Evolutionary conservation across 2,329 filamentous ascomycete genomes (phyloP).

Genomic region (Tetracladium maxilliforme): DNA sequence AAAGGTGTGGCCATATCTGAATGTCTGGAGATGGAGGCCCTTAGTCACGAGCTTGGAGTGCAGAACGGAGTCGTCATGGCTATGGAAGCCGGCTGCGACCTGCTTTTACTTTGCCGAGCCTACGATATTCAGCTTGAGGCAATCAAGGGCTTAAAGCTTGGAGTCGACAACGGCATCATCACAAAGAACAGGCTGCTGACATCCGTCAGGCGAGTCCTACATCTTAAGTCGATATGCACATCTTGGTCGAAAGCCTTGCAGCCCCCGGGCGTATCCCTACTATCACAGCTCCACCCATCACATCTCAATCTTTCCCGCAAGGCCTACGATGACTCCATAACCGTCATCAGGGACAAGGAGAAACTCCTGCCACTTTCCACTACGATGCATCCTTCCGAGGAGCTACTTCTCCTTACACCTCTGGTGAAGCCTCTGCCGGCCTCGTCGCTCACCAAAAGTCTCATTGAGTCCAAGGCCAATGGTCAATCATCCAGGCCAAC

Average conservation of each 20-base stretch:
- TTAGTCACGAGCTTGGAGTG: slow-evolving; percentile 93
- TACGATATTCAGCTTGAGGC: slow-evolving; percentile 85
- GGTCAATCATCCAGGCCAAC: no score
- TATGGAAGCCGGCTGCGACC: slow-evolving; percentile 86
- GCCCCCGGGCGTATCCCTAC: slow-evolving; percentile 60
- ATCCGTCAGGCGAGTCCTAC: slow-evolving; percentile 64
- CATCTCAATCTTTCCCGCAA: slow-evolving; percentile 70
- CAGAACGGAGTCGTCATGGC: slow-evolving; percentile 96
- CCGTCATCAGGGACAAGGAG: slow-evolving; percentile 81
- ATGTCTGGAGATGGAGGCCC: slow-evolving; percentile 90
- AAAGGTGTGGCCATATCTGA: slow-evolving; percentile 89
- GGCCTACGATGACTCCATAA: slow-evolving; percentile 87
- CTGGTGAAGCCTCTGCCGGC: slow-evolving; percentile 86
- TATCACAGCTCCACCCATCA: slow-evolving; percentile 68
- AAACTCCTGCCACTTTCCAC: slow-evolving; percentile 70
- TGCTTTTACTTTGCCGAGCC: slow-evolving; percentile 77
- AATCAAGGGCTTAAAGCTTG: slow-evolving; percentile 76
- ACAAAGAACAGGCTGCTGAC: slow-evolving; percentile 65
- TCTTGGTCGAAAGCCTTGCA: slow-evolving; percentile 88
- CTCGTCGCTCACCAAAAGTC: slow-evolving; percentile 63
- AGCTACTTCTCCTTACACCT: slow-evolving; percentile 77
- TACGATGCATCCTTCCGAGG: slow-evolving; percentile 71
- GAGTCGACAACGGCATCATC: slow-evolving; percentile 82
- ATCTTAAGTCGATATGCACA: slow-evolving; percentile 72
- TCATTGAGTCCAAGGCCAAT: slow-evolving; percentile 18